These are phyloP conservation scores for Ampelomyces quisqualis DNA, from an alignment of 2,329 filamentous ascomycete species.

Conservation along the genomic window DNA sequence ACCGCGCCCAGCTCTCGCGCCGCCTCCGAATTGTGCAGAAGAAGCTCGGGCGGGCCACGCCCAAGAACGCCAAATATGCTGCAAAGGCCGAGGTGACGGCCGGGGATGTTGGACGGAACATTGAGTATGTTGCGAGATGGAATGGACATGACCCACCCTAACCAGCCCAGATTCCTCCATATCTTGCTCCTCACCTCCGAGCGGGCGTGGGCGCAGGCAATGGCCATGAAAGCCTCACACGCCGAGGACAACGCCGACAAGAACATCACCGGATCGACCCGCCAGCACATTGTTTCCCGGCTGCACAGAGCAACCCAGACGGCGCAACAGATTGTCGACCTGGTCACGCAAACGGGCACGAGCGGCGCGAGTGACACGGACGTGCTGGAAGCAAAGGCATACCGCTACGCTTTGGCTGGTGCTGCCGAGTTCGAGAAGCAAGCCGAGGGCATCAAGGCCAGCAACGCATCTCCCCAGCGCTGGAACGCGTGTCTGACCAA, in stretches of 20 bases:
- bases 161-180: conserved; percentile 27
- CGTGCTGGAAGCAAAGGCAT: conserved; percentile 82
- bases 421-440: conserved; percentile 83
- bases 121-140: conserved; percentile 61
- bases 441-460: conserved; percentile 46
- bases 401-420: conserved; percentile 73
- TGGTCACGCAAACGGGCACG: conserved; percentile 63
- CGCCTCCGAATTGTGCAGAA: conserved; percentile 80
- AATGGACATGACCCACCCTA: neutral
- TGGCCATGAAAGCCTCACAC: conserved; percentile 87
- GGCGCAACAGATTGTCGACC: conserved; percentile 66
- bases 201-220: conserved; percentile 91
- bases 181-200: conserved; percentile 85
- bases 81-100: conserved; percentile 69
- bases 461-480: conserved; percentile 48
- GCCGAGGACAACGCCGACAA: conserved; percentile 70
- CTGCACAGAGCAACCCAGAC: conserved; percentile 74
- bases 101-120: conserved; percentile 71
- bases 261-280: conserved; percentile 74
- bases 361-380: conserved; percentile 69
- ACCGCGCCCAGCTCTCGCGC: conserved; percentile 76
- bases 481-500: conserved; percentile 77
- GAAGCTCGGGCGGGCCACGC: conserved; percentile 80
- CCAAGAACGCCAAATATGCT: conserved; percentile 82
- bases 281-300: conserved; percentile 85